phyloP scores from a whole-genome alignment of 2,329 filamentous ascomycete genomes.

The Hypoxylon sp. region DNA sequence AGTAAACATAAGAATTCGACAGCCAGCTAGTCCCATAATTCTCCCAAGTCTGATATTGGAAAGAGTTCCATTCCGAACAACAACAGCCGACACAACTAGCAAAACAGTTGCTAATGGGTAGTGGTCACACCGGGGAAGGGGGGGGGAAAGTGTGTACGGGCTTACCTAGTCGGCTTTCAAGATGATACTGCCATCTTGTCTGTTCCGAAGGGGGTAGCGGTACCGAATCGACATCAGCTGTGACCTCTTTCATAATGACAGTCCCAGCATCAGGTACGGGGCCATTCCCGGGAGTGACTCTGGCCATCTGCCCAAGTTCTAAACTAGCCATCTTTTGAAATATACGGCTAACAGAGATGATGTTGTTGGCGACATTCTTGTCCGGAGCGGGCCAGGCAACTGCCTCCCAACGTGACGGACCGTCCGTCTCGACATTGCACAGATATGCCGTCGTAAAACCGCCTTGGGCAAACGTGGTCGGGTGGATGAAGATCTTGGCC shows the following conservation, averaged over 20 bases:
- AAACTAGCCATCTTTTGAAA: constrained; percentile 77
- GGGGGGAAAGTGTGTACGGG: background rate
- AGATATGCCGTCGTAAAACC: constrained; percentile 42
- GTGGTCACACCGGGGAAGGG: background rate
- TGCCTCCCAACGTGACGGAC: constrained; percentile 51
- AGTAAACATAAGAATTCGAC: background rate
- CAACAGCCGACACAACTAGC: too few species aligned
- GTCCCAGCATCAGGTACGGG: constrained; percentile 62
- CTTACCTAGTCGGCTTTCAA: constrained; percentile 44
- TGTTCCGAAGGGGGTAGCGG: constrained; percentile 44
- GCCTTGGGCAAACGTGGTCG: constrained; percentile 41
- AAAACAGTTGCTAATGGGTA: background rate
- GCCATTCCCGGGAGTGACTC: constrained; percentile 65
- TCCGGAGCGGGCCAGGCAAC: constrained; percentile 60
- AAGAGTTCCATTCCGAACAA: too few species aligned
- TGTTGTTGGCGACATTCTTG: constrained; percentile 70
- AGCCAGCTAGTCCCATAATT: background rate
- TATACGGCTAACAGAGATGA: constrained; percentile 75
- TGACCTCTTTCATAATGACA: constrained; percentile 68
- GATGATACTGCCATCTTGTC: constrained; percentile 42
- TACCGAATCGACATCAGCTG: constrained; percentile 48
- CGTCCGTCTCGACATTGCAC: constrained; percentile 51
- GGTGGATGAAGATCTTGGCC: constrained; percentile 46
- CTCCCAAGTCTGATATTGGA: background rate
- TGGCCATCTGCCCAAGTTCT: constrained; percentile 71